phyloP scores from a whole-genome alignment of 2,329 filamentous ascomycete genomes.

The Plenodomus biglobosus region DNA sequence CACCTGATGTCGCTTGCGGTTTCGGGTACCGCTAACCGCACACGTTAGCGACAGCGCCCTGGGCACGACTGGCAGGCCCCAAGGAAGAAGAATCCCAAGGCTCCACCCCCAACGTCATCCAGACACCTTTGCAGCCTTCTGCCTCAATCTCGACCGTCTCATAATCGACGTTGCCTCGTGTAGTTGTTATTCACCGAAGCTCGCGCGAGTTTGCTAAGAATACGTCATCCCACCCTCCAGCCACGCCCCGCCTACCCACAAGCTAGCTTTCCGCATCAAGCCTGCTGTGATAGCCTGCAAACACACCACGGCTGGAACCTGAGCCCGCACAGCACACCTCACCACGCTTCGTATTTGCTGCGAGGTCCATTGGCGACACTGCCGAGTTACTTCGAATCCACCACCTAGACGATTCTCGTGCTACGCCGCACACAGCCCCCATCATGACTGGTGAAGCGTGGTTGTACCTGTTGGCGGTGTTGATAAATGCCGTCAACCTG shows the following conservation, averaged over 20 bases:
- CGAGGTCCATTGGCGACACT: constrained; percentile 12
- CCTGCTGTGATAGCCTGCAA: constrained; percentile 33
- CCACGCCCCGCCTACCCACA: constrained; percentile 32
- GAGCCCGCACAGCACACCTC: constrained; percentile 23
- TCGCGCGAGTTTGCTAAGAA: background rate
- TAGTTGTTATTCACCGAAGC: background rate
- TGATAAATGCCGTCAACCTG: constrained; percentile 99
- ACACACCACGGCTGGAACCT: constrained; percentile 40
- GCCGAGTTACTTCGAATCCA: constrained; percentile 13
- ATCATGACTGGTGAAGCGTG: constrained; percentile 97
- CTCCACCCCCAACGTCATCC: constrained; percentile 40
- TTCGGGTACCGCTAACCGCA: constrained; percentile 17
- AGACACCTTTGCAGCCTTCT: constrained; percentile 32
- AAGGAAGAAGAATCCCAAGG: constrained; percentile 20
- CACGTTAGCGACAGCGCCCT: background rate
- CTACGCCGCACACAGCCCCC: constrained; percentile 33
- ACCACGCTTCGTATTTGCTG: constrained; percentile 13
- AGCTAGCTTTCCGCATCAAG: constrained; percentile 41
- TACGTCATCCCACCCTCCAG: constrained; percentile 27
- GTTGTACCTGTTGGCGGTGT: constrained; percentile 95
- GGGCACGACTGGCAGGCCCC: constrained; percentile 4
- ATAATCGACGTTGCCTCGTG: background rate
- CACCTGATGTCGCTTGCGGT: background rate
- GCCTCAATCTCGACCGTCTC: background rate
- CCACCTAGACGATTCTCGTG: constrained; percentile 13